Evolutionary conservation across 2,329 filamentous ascomycete genomes (phyloP).

Genomic region (Boeremia exigua): DNA sequence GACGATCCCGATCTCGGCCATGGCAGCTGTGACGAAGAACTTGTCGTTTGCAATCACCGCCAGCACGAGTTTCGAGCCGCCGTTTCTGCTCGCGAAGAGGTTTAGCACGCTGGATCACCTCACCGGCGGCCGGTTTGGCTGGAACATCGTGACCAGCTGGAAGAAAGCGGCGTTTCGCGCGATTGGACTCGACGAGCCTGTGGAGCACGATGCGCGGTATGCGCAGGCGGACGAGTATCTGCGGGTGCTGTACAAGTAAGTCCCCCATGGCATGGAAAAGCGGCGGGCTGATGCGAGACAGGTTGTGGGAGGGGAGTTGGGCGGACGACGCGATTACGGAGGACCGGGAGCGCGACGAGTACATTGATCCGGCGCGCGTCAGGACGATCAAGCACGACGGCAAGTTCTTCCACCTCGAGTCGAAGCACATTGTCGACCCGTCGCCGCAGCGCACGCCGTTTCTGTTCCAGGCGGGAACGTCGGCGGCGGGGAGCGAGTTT

Average conservation of each 20-base stretch:
- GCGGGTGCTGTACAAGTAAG: conserved; percentile 67
- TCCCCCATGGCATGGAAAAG: neutral
- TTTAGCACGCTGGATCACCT: conserved; percentile 69
- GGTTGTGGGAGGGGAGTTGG: conserved; percentile 62
- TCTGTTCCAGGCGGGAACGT: conserved; percentile 63
- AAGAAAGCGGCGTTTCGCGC: conserved; percentile 69
- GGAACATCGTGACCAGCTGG: conserved; percentile 72
- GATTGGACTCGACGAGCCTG: conserved; percentile 63
- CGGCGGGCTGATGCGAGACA: conserved; percentile 19
- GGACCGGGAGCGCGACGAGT: conserved; percentile 61
- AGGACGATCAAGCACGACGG: conserved; percentile 67
- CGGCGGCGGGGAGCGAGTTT: conserved; percentile 62
- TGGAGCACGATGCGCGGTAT: conserved; percentile 70
- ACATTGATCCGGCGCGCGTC: conserved; percentile 65
- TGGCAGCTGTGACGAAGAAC: conserved; percentile 71
- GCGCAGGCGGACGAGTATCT: conserved; percentile 73
- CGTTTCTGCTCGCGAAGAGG: conserved; percentile 66
- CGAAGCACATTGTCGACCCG: conserved; percentile 53
- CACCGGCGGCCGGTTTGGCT: conserved; percentile 66
- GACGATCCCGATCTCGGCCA: conserved; percentile 64
- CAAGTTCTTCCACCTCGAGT: conserved; percentile 58
- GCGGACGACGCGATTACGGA: conserved; percentile 62
- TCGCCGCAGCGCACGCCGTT: conserved; percentile 50
- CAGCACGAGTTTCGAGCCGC: conserved; percentile 67
- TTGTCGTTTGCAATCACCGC: conserved; percentile 68